Percentiles rank a stretch among this genome's conserved stretches.
Evolutionary conservation across 2,329 filamentous ascomycete species (phyloP).

Genomic region (Penicillium crustosum): DNA sequence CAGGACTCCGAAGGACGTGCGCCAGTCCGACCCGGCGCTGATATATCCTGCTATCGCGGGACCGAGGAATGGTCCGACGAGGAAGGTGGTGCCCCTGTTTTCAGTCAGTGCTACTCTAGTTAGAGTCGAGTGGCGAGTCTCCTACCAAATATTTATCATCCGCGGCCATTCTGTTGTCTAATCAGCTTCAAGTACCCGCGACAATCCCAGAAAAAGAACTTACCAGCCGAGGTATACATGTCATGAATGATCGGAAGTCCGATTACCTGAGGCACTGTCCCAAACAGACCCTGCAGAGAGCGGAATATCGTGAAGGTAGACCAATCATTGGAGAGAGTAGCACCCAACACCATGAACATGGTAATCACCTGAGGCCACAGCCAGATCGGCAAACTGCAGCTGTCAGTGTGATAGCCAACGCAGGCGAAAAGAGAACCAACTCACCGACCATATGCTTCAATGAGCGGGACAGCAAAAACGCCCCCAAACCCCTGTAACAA

Average conservation of each 20-base stretch:
- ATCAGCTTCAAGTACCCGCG: neutral
- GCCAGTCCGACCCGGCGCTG: conserved; percentile 34
- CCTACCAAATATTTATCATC: conserved; percentile 42
- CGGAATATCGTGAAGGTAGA: conserved; percentile 43
- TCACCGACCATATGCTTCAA: conserved; percentile 44
- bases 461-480: conserved; percentile 40
- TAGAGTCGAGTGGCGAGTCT: neutral
- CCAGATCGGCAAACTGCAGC: conserved; percentile 41
- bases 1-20: conserved; percentile 36
- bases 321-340: conserved; percentile 41
- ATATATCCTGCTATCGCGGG: conserved; percentile 42
- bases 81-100: conserved; percentile 37
- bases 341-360: conserved; percentile 42
- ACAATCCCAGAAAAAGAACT: neutral
- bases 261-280: conserved; percentile 43
- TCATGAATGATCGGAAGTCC: conserved; percentile 43
- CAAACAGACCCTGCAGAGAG: conserved; percentile 40
- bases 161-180: conserved; percentile 34
- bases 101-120: conserved; percentile 1
- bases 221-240: conserved; percentile 35
- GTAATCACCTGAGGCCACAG: conserved; percentile 44
- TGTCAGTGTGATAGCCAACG: neutral
- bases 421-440: conserved; percentile 12
- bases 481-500: conserved; percentile 42
- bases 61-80: conserved; percentile 40